Evolutionary conservation across 768 basidiomycete genomes (phyloP).

Genomic region (Lactarius akahatsu): DNA sequence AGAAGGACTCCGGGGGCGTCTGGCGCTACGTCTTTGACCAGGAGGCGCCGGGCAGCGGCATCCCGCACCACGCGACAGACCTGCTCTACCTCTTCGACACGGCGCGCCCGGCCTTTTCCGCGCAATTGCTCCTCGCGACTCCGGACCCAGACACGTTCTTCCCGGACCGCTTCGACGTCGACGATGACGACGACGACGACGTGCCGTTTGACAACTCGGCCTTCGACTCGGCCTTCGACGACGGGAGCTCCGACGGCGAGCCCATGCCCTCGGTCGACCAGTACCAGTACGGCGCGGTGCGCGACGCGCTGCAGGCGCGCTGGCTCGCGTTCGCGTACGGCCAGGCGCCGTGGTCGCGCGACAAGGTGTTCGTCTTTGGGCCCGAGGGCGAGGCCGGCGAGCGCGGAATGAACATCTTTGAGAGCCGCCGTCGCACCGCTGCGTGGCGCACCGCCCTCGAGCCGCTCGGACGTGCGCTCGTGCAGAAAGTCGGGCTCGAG

Average conservation of each 20-base stretch:
- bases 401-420: slow-evolving; percentile 61
- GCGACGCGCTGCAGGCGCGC: slow-evolving; percentile 67
- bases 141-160: slow-evolving; percentile 37
- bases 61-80: slow-evolving; percentile 71
- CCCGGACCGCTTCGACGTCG: slow-evolving; percentile 33
- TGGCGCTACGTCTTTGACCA: slow-evolving; percentile 85
- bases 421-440: slow-evolving; percentile 56
- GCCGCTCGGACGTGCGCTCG: slow-evolving; percentile 63
- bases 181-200: slow-evolving; percentile 37
- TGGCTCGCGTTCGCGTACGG: slow-evolving; percentile 79
- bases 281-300: slow-evolving; percentile 63
- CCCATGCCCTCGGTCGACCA: slow-evolving; percentile 58
- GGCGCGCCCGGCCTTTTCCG: slow-evolving; percentile 46
- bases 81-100: slow-evolving; percentile 80
- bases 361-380: slow-evolving; percentile 75
- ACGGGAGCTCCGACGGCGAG: slow-evolving; percentile 45
- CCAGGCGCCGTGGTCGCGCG: slow-evolving; percentile 66
- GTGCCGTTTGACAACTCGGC: slow-evolving; percentile 38
- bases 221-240: slow-evolving; percentile 30
- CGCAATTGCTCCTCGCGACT: slow-evolving; percentile 24
- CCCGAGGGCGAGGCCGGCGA: slow-evolving; percentile 82
- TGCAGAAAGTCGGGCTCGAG: slow-evolving; percentile 73
- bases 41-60: slow-evolving; percentile 62
- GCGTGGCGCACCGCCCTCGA: slow-evolving; percentile 67
- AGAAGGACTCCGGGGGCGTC: slow-evolving; percentile 46